A percentile compares a stretch with the other conserved stretches of the same genome.
Conservation (phyloP, 495 filamentous ascomycete species). For the Chaetomium tenue region DNA sequence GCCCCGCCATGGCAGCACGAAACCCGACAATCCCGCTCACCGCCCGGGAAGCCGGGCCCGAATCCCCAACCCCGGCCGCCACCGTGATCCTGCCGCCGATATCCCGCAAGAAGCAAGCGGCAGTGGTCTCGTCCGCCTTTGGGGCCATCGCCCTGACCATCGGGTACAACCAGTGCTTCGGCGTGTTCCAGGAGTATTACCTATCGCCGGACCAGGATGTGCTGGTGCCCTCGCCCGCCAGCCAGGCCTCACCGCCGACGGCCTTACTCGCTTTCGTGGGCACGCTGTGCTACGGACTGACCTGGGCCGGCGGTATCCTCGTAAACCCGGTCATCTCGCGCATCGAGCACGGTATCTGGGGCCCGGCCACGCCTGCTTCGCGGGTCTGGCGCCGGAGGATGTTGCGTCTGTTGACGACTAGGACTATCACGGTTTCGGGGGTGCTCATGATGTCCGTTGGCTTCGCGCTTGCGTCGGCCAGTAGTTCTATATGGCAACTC, state of each 20-base stretch:
- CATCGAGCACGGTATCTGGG: conserved; percentile 35
- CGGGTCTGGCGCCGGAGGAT: conserved; percentile 29
- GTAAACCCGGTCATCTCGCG: conserved; percentile 51
- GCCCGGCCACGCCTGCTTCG: conserved; percentile 18
- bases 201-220: conserved; percentile 42
- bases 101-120: conserved; percentile 44
- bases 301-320: conserved; percentile 51
- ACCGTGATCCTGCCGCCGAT: conserved; percentile 15
- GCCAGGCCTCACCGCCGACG: conserved; percentile 34
- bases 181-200: conserved; percentile 52
- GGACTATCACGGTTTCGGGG: conserved; percentile 37
- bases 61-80: not conserved
- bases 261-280: conserved; percentile 52
- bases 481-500: conserved; percentile 46
- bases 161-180: conserved; percentile 51
- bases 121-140: conserved; percentile 46
- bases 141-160: conserved; percentile 48
- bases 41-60: not conserved
- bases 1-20: conserved; percentile 1
- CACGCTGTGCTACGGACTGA: conserved; percentile 49
- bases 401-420: conserved; percentile 28
- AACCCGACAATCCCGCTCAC: conserved; percentile 7
- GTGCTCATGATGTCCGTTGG: conserved; percentile 40
- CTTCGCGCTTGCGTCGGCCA: conserved; percentile 40
- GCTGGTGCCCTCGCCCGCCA: conserved; percentile 35